Base-by-base conservation (phyloP, 495 filamentous ascomycete genomes). In the Lasiosphaeria miniovina region DNA sequence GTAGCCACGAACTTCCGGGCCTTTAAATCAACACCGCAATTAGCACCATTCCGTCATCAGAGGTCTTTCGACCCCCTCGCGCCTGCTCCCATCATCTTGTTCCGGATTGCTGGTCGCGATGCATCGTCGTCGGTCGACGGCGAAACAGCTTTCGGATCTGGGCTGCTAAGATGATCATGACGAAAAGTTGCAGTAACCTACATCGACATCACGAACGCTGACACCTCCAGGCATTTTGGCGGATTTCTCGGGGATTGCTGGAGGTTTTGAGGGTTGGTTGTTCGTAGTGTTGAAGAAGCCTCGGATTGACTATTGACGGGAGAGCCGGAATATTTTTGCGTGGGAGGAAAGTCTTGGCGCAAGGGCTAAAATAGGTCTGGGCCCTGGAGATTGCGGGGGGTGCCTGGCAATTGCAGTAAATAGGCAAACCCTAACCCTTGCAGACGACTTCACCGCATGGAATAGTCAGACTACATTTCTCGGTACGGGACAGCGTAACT, bases 1-100 rank as follows among this genome's bases (percentile, higher is more conserved):
- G 91, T 88, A 62, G 82, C 77, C 78, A 96, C 93, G 83, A 97
- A 97, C 83, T 96, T 93, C 75, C 93, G 89, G 74, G 92, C 89
- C 88, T 66, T 68, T 67, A 89, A 71, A 57, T 54, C 61, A 60
- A 66, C 71, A 64, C 67, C 67, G 75, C 69, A 75, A 81, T 82
- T 76, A 82, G 79, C 78, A 82, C 73, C 65, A 81, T 82, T 82
- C 80, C 78, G 78, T 83, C 79, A 68, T 79, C 78, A 77, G 79
- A 82, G 75, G 73, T 81, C 77, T 80, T 80, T 73, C 79, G 78
- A 81, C 75, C 72, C 79, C 79, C 80, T 82, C 80, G 66, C 80
- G 74, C 80, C 79, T 81, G 78, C 79, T 82, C 79, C 68, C 55
- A 65, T 48, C 14, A 40, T 67, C 24, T 54, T 71, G 58, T 69